Percentiles rank a stretch among this genome's conserved stretches.
Conservation (phyloP, 441 rosid genomes). For the Pelargonium cotyledonis region DNA sequence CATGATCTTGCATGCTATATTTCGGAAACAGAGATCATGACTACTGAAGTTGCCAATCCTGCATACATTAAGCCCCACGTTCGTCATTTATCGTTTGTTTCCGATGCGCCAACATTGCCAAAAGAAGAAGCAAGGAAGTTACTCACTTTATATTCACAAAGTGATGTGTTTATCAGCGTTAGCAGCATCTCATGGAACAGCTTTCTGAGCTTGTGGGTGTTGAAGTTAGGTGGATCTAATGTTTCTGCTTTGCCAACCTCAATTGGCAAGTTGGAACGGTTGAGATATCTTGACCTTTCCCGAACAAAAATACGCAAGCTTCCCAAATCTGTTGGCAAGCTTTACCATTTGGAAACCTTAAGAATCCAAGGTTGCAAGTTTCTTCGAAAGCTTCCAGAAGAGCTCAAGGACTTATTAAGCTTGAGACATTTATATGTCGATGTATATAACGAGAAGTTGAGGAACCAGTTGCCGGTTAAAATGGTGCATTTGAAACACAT, state of each 20-base stretch:
- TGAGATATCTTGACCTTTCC: conserved; percentile 25
- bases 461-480: conserved; percentile 7
- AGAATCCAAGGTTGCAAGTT: conserved; percentile 7
- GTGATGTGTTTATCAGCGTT: not conserved
- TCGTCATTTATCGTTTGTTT: conserved; percentile 6
- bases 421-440: conserved; percentile 15
- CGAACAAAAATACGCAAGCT: not conserved
- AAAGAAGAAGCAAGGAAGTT: not conserved
- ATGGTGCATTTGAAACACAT: conserved; percentile 11
- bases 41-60: not conserved
- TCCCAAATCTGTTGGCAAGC: conserved; percentile 22
- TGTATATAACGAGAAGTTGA: not conserved
- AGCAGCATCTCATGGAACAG: not conserved
- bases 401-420: conserved; percentile 16
- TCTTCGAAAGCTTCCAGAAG: conserved; percentile 20
- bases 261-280: conserved; percentile 7
- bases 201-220: conserved; percentile 18
- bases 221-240: conserved; percentile 6
- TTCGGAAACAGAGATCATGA: conserved; percentile 8
- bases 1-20: conserved; percentile 22
- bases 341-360: conserved; percentile 25
- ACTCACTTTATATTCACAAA: not conserved
- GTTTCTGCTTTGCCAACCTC: not conserved
- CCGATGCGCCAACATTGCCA: not conserved
- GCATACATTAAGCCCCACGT: not conserved